Base-by-base conservation (phyloP, 169 alveolate species). In the Ichthyophthirius multifiliis region DNA sequence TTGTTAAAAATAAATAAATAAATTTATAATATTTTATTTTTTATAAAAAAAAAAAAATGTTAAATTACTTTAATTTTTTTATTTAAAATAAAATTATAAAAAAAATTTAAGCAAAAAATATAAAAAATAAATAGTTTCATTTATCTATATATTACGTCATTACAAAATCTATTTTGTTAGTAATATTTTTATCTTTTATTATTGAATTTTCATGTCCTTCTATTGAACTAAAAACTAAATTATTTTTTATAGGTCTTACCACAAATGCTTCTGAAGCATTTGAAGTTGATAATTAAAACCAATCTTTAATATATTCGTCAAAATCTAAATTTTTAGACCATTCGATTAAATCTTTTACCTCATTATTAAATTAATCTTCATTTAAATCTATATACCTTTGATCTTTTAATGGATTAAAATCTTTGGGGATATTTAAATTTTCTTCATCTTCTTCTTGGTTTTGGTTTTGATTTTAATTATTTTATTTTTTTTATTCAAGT, bases 241-340 rank as follows among this genome's bases (percentile, higher is more conserved):
- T 55, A 16, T 55, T 15, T 27, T 55, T 55, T 3, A 55, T 27
- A n/a, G 71, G 71, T 10, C 71, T 34, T 4, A 55, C 13, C 1
- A 39, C 31, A 55, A 55, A 55, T 15, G 71, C 71, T 18, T 86
- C 89, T 41, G 79, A 65, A 23, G 88, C 86, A 43, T 91, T 91
- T 7, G 90, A 76, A 16, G 96, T 92, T 6, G 96, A 93, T n/a
- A 89, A 48, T 81, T 89, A 74, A 76, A 81, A 82, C 96, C 96
- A 92, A 20, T 92, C 85, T 31, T 83, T 83, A 34, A 84, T 74
- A 73, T 92, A 92, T 67, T 87, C 85, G 45, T 92, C 93, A 85
- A 84, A 92, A 64, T 92, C 94, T 16, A 92, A 76, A 63, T 92
- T 92, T 62, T 92, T 90, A 44, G 93, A 89, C 96, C 96, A 92